Percentiles rank a stretch among this genome's conserved stretches.
Evolutionary conservation across 441 rosid genomes (phyloP).

Genomic region (Erodium chrysanthum): DNA sequence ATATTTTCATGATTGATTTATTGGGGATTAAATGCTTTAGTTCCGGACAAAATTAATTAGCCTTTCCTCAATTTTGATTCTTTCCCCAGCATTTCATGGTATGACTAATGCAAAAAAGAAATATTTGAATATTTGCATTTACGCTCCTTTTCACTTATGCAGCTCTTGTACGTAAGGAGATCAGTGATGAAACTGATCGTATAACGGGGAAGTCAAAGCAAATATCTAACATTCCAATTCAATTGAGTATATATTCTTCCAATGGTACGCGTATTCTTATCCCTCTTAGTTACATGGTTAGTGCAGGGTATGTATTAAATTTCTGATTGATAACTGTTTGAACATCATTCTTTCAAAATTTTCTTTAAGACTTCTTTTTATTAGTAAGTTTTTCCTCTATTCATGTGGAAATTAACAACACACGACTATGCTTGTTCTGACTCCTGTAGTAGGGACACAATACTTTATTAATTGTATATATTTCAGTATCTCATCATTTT

Average conservation of each 20-base stretch:
- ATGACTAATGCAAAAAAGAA: neutral
- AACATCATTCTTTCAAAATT: neutral
- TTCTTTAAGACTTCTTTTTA: neutral
- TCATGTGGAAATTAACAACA: neutral
- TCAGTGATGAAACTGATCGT: constrained; percentile 89
- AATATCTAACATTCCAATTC: constrained; percentile 88
- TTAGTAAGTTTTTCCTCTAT: neutral
- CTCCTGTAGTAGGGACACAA: neutral
- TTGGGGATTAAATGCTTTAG: neutral
- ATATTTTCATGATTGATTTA: neutral
- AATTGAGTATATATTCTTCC: constrained; percentile 88
- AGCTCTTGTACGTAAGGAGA: constrained; percentile 94
- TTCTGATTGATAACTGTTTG: neutral
- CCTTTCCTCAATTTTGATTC: neutral
- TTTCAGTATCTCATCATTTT: neutral
- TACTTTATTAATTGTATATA: neutral
- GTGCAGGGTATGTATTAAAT: constrained; percentile 7
- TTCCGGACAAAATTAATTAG: neutral
- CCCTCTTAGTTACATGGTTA: constrained; percentile 6
- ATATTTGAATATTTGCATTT: constrained; percentile 5
- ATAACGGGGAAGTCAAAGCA: constrained; percentile 84
- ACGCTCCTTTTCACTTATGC: constrained; percentile 21
- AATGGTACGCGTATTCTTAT: constrained; percentile 44
- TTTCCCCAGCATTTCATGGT: neutral
- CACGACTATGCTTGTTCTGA: neutral